phyloP scores from a whole-genome alignment of 2,329 filamentous ascomycete genomes.

The Alternaria postmessia region DNA sequence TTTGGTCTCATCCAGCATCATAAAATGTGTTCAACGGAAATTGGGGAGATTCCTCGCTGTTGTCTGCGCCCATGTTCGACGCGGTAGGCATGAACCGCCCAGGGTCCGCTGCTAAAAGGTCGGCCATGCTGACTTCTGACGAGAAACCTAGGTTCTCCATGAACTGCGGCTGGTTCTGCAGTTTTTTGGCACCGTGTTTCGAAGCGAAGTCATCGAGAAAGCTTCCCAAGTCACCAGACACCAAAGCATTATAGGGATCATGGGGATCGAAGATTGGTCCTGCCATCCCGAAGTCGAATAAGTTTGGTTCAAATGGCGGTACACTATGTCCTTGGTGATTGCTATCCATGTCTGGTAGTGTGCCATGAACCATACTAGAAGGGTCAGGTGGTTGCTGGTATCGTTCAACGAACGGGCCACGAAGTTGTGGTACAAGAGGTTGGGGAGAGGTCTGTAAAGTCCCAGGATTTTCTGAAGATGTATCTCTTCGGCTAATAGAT shows the following conservation, averaged over 20 bases:
- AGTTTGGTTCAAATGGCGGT: slow-evolving; percentile 13
- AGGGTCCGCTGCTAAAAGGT: slow-evolving; percentile 52
- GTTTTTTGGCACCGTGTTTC: slow-evolving; percentile 61
- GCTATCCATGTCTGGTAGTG: slow-evolving; percentile 32
- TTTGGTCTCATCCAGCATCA: slow-evolving; percentile 21
- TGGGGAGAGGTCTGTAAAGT: slow-evolving; percentile 21
- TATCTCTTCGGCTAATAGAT: background rate
- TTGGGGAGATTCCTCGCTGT: slow-evolving; percentile 22
- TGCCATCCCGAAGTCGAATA: slow-evolving; percentile 14
- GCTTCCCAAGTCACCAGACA: slow-evolving; percentile 56
- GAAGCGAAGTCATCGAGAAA: slow-evolving; percentile 66
- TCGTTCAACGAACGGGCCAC: slow-evolving; percentile 5
- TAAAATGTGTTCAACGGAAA: slow-evolving; percentile 33
- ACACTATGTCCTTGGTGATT: slow-evolving; percentile 3
- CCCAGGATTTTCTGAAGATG: slow-evolving; percentile 6
- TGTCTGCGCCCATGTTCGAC: slow-evolving; percentile 35
- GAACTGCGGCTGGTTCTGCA: slow-evolving; percentile 67
- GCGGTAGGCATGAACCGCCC: slow-evolving; percentile 50
- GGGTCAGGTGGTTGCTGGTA: slow-evolving; percentile 10
- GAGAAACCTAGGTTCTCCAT: slow-evolving; percentile 72
- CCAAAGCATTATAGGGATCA: slow-evolving; percentile 43
- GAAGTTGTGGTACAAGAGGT: slow-evolving; percentile 11
- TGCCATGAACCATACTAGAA: slow-evolving; percentile 29
- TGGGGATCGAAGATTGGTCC: slow-evolving; percentile 9
- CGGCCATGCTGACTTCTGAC: slow-evolving; percentile 66